These are phyloP conservation scores for Fusarium tupiense DNA, from an alignment of 2,329 filamentous ascomycete species.

Conservation along the genomic window DNA sequence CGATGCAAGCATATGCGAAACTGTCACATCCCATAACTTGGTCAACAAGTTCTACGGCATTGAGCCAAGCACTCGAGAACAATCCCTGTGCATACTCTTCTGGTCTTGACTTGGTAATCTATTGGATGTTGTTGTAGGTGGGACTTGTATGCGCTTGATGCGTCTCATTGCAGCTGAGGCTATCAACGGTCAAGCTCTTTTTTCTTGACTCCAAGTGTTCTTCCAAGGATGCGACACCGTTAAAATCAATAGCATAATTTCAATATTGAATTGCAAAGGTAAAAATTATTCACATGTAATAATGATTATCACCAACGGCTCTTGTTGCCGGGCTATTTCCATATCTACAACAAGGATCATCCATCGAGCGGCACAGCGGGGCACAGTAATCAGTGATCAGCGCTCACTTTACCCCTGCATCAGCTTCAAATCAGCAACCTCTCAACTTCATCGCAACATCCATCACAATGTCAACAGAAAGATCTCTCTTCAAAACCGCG, in stretches of 20 bases:
- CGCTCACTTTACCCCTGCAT: neutral
- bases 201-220: no score
- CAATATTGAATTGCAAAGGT: neutral
- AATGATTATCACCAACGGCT: neutral
- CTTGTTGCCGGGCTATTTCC: neutral
- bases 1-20: neutral
- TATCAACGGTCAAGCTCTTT: neutral
- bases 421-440: neutral
- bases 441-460: neutral
- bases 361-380: conserved; percentile 6
- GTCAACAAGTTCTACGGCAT: neutral
- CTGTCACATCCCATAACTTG: neutral
- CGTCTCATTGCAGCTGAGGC: neutral
- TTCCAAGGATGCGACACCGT: neutral
- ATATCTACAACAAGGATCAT: conserved; percentile 18
- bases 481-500: neutral
- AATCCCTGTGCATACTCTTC: neutral
- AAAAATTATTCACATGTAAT: neutral
- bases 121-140: neutral
- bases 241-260: neutral
- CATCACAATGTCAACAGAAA: conserved; percentile 1
- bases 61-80: neutral
- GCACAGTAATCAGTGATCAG: conserved; percentile 6
- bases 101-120: neutral
- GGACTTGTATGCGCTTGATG: neutral